These are phyloP conservation scores for Capniomyces stellatus DNA, from an alignment of 371 early-diverging fungal genomes.

Conservation along the genomic window DNA sequence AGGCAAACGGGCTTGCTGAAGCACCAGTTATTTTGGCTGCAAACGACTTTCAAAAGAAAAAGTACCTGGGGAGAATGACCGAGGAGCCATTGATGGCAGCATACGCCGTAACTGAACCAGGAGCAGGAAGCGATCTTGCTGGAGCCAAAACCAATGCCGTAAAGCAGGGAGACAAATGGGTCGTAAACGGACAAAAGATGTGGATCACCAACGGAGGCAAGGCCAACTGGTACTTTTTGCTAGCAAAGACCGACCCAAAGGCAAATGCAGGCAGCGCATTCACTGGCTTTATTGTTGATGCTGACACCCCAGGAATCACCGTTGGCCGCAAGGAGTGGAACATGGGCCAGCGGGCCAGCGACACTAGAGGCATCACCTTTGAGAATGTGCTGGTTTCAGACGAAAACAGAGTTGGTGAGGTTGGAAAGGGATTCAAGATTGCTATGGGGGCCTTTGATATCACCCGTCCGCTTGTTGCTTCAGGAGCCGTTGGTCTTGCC, in stretches of 20 bases:
- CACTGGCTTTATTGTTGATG: constrained; percentile 93
- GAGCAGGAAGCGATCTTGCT: constrained; percentile 71
- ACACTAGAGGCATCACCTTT: constrained; percentile 88
- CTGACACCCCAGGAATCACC: constrained; percentile 68
- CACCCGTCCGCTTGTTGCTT: constrained; percentile 81
- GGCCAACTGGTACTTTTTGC: constrained; percentile 97
- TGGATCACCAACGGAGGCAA: constrained; percentile 94
- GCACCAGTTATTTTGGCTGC: constrained; percentile 84
- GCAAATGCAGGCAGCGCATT: constrained; percentile 77
- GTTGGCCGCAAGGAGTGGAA: constrained; percentile 91
- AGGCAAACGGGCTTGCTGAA: constrained; percentile 88
- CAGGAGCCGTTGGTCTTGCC: constrained; percentile 82
- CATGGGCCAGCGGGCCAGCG: constrained; percentile 89
- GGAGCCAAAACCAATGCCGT: constrained; percentile 49
- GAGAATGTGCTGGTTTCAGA: constrained; percentile 86
- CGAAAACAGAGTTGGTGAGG: constrained; percentile 56
- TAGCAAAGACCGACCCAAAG: constrained; percentile 68
- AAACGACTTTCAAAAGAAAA: constrained; percentile 65
- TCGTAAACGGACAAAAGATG: constrained; percentile 66
- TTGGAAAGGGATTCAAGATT: constrained; percentile 83
- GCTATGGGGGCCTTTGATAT: constrained; percentile 96
- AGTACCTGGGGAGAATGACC: constrained; percentile 87
- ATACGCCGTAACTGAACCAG: constrained; percentile 74
- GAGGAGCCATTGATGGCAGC: constrained; percentile 82
- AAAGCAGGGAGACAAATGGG: constrained; percentile 47